Base-by-base conservation (phyloP, 78 protist genomes). In the Acrasis kona region DNA sequence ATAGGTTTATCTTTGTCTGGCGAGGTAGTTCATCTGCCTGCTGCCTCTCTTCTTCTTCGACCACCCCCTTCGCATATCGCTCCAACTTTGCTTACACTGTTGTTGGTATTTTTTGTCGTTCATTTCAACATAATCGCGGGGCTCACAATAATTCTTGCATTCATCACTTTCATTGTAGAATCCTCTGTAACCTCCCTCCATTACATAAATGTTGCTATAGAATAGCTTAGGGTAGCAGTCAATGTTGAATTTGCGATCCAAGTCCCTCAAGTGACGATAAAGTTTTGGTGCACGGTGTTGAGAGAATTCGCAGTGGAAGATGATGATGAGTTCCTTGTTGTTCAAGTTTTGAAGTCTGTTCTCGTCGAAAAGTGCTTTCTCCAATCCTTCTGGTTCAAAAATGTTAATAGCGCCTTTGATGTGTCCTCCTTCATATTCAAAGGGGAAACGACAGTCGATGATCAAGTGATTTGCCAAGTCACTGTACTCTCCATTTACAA, bases 271-370 rank as follows among this genome's bases (percentile, higher is more conserved):
- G 0, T 64, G n/a, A 28, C 71, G 32, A 27, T 70, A 78, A 38
- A 74, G 70, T 1, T 38, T 28, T 1, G 91, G 91, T 9, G 83
- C 91, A 69, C 91, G 72, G 64, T 86, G 73, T 70, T 85, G 76
- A 4, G 90, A 87, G 72, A 87, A 87, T 69, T 87, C 91, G 80
- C 91, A 87, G 65, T 87, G 89, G 57, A 87, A 87, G 12, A 86
- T 41, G 61, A 85, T 81, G n/a, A 69, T 30, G 50, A 70, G n/a
- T 36, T 80, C 36, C 71, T 81, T 27, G 57, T 36, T 41, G 1
- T 2, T 5, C n/a, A n/a, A n/a, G n/a, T n/a, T n/a, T n/a, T n/a
- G n/a, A n/a, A n/a, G n/a, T n/a, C n/a, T n/a, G n/a, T n/a, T n/a
- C n/a, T n/a, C n/a, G 41, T 76, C 74, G 38, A 87, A 78, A 65